Base-by-base conservation (phyloP, 768 basidiomycete species). In the Mycena pura region DNA sequence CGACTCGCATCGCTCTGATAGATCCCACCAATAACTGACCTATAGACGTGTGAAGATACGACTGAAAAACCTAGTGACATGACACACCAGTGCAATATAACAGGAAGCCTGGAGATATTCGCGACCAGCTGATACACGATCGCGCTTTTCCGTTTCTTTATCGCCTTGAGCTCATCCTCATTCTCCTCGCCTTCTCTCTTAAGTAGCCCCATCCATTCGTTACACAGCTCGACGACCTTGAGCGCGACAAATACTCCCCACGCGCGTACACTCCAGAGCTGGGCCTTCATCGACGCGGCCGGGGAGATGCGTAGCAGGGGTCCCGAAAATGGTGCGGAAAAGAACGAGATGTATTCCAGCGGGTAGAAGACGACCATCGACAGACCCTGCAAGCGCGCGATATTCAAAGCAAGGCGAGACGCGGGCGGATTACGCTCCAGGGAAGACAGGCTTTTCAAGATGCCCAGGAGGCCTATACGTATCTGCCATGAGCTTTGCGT, bases 361-460 rank as follows among this genome's bases (percentile, higher is more conserved):
- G 82, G 85, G 65, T 80, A 86, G 71, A 81, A 86, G 11, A 71
- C 76, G 14, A 86, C 71, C 83, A 86, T 85, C 3, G 82, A 76
- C 77, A 83, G 74, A 34, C 76, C 83, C 59, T 86, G 85, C 10
- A 84, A 66, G 36, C 85, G 82, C 62, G 82, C 82, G 32, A 86
- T 80, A 6, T 77, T 84, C 48, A 80, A 78, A 21, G 84, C 72
- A 38, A 76, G 70, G 5, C 79, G 77, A 8, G 85, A 85, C 3
- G 80, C 78, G 0, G 83, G 79, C 8, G 80, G 81, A 39, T 70
- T 73, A 32, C 78, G 78, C 65, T 85, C 84, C 45, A 85, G 73
- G 5, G 78, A 69, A 6, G 82, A 80, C 57, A 86, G 78, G 79
- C 82, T 83, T 58, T 82, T 81, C 38, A 85, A 49, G 29, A 84